Conservation (phyloP, 352 stramenopile genomes). For the Thalassiosira hispida region DNA sequence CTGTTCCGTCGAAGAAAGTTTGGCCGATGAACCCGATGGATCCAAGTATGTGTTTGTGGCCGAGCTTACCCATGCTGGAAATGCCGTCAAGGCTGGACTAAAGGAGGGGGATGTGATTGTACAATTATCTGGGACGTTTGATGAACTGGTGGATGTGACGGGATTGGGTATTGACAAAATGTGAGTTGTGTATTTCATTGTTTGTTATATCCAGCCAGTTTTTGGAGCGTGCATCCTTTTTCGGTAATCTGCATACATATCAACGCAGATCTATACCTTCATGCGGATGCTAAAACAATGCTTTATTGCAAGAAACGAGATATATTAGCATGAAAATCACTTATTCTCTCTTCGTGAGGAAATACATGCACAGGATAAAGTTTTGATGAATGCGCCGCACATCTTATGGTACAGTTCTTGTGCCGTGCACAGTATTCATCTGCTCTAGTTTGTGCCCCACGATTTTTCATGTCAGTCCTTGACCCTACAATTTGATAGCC, state of each 20-base stretch:
- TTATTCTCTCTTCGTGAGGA: background rate
- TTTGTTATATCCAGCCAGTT: background rate
- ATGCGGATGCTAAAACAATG: conserved; percentile 31
- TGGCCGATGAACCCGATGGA: conserved; percentile 56
- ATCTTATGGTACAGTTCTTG: conserved; percentile 23
- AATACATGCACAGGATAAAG: conserved; percentile 2
- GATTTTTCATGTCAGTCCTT: conserved; percentile 26
- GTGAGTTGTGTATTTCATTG: conserved; percentile 40
- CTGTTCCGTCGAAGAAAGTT: conserved; percentile 76
- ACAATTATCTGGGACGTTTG: conserved; percentile 69
- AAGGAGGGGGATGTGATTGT: conserved; percentile 80
- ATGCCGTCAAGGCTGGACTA: conserved; percentile 67
- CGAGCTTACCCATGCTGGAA: conserved; percentile 62
- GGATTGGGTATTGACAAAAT: conserved; percentile 69
- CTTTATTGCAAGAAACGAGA: conserved; percentile 24
- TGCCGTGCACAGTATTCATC: conserved; percentile 17
- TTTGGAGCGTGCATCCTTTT: conserved; percentile 21
- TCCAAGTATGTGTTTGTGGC: conserved; percentile 72
- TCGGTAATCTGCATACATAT: conserved; percentile 26
- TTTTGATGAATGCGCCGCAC: conserved; percentile 8
- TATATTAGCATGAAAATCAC: conserved; percentile 27
- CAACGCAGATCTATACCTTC: conserved; percentile 16
- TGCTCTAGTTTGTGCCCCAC: conserved; percentile 11
- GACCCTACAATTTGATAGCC: conserved; percentile 39
- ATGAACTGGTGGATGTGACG: conserved; percentile 61